Conservation (phyloP, 2,329 filamentous ascomycete genomes). For the Trichoderma cornu-damae region DNA sequence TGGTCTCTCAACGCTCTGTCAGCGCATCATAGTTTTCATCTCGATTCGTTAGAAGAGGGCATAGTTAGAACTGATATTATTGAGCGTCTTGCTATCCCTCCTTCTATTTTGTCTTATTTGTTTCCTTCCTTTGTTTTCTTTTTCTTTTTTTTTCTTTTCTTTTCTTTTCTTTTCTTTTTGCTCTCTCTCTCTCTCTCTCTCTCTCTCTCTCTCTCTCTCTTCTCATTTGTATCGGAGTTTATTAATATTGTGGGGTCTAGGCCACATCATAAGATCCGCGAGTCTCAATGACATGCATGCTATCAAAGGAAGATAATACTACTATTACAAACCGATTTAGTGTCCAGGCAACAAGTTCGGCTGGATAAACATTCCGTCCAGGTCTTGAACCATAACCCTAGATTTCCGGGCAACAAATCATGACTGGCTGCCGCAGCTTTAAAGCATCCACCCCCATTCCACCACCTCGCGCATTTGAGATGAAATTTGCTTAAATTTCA, state of each 20-base stretch:
- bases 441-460: background rate
- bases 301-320: slow-evolving; percentile 4
- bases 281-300: slow-evolving; percentile 1
- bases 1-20: slow-evolving; percentile 44
- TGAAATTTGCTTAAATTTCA: background rate
- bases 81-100: slow-evolving; percentile 1
- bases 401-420: slow-evolving; percentile 5
- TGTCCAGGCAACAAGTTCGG: background rate
- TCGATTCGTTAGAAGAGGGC: background rate
- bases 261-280: background rate
- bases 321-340: slow-evolving; percentile 10
- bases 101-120: background rate
- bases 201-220: no score
- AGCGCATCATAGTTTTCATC: slow-evolving; percentile 19
- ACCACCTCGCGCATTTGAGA: background rate
- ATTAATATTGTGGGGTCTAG: slow-evolving; percentile 10
- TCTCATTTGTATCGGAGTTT: slow-evolving; percentile 5
- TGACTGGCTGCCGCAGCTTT: slow-evolving; percentile 1
- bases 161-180: background rate
- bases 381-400: background rate
- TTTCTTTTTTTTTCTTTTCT: background rate
- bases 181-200: no score
- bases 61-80: slow-evolving; percentile 9
- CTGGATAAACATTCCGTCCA: background rate
- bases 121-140: background rate